A percentile compares a stretch with the other conserved stretches of the same genome.
Conservation (phyloP, 257 asterid genomes). For the Coffea eugenioides region DNA sequence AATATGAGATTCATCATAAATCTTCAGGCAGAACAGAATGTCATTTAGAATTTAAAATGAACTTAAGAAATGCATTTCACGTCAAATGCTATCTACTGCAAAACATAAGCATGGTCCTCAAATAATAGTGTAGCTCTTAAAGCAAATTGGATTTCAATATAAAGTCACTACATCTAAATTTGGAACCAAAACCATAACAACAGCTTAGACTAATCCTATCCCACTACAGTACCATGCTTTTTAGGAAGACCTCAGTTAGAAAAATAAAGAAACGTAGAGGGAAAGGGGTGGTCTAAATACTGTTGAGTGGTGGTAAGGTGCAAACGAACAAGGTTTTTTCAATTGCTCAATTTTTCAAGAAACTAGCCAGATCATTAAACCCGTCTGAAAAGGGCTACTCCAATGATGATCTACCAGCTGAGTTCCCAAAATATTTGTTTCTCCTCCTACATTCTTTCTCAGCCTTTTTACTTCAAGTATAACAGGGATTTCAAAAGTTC, state of each 20-base stretch:
- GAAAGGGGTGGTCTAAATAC: too few species aligned
- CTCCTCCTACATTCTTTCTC: too few species aligned
- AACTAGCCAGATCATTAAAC: background rate
- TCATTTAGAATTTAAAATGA: background rate
- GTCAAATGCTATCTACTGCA: background rate
- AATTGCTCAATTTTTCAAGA: background rate
- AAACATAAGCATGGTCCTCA: background rate
- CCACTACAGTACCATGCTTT: too few species aligned
- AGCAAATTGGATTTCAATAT: background rate
- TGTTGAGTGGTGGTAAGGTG: background rate
- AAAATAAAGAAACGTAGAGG: too few species aligned
- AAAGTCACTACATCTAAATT: background rate
- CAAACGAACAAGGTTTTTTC: background rate
- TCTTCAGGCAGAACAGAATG: background rate
- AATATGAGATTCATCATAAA: conserved; percentile 5
- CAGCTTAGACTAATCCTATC: too few species aligned
- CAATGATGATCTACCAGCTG: too few species aligned
- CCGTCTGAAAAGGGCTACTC: too few species aligned
- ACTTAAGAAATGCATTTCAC: background rate
- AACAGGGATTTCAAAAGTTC: too few species aligned
- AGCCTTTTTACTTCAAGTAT: too few species aligned
- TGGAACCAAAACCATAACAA: too few species aligned
- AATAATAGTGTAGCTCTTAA: background rate
- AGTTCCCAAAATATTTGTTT: too few species aligned
- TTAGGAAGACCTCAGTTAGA: too few species aligned